Evolutionary conservation across 1,284 basidiomycete genomes (phyloP), one percentile per base, ranked within the genome.

Genomic region (Cutaneotrichosporon spelunceum): DNA sequence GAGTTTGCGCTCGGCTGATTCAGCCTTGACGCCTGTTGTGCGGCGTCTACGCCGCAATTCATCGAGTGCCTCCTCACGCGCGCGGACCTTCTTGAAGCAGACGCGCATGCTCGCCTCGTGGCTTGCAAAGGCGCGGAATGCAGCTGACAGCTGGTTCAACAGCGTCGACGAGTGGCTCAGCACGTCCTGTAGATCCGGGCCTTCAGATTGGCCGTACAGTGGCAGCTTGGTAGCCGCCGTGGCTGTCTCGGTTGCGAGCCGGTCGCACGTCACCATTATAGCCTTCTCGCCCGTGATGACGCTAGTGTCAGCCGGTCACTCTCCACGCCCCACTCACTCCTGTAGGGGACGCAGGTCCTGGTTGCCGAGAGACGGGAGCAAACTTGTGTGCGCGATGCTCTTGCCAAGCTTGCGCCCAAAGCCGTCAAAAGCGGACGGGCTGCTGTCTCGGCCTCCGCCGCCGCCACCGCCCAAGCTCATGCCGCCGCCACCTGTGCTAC

Each of bases 261-360:
- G 68, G 56, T 79, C 87, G 65, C 81, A 89, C 85, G 87, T 85
- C 57, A 84, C 81, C 49, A 95, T 81, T 16, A 94, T 88, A 5
- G 83, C 80, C 81, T 97, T 97, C 79, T 97, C 93, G 0, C 88
- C 84, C 2, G 86, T 88, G 65, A 97, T 97, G 66, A 95, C 82
- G 71, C 93, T 91, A 54, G 6, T n/a, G 57, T 68, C 54, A 61
- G 55, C 21, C 27, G 23, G 13, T 24, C 19, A 24, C 10, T 16
- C 7, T 14, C n/a, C 19, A n/a, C 23, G 30, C 24, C 36, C 19
- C 27, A 62, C 75, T 73, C 67, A 78, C 76, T 77, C 76, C 74
- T 96, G 93, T 5, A 96, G 81, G 0, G 86, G 84, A 33, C 88
- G 82, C 16, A 93, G 79, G 74, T 95, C 93, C 70, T 87, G 87